Conservation (phyloP, 2,329 filamentous ascomycete genomes). For the Graphium sp. region DNA sequence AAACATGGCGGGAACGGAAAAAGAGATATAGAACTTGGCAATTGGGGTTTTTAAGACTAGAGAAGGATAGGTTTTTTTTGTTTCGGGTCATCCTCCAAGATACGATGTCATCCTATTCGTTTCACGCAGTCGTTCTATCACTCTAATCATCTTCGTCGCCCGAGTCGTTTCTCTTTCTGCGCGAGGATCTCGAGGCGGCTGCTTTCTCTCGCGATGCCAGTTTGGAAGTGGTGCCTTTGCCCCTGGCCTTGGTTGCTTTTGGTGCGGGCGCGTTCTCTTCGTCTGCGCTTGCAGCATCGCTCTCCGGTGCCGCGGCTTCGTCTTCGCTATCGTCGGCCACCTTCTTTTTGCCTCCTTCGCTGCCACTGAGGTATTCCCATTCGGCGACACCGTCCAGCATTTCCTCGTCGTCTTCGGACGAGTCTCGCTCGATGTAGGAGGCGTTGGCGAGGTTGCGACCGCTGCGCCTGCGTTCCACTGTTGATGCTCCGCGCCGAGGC, state of each 20-base stretch:
- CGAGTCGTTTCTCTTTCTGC: no score
- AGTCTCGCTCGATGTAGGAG: conserved; percentile 37
- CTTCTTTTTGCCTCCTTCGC: conserved; percentile 10
- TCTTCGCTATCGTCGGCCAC: conserved; percentile 8
- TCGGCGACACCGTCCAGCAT: conserved; percentile 43
- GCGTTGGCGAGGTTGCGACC: conserved; percentile 30
- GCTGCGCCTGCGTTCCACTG: conserved; percentile 36
- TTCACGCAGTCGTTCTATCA: no score
- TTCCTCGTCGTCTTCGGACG: conserved; percentile 40
- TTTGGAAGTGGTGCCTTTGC: no score
- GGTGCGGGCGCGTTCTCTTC: conserved; percentile 6
- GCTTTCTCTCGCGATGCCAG: no score
- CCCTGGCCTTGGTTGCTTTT: conserved; percentile 1
- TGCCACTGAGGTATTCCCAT: conserved; percentile 33
- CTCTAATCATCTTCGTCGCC: conserved; percentile 1
- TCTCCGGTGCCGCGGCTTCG: conserved; percentile 6
- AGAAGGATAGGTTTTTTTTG: no score
- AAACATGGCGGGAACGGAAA: no score
- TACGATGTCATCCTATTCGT: no score
- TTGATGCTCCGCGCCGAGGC: conserved; percentile 3
- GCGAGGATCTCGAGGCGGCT: no score
- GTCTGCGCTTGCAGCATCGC: conserved; percentile 7
- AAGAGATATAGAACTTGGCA: no score
- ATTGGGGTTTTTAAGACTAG: no score
- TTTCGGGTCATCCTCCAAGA: no score